Conservation (phyloP, 805 yeast genomes). For the Yarrowia keelungensis region DNA sequence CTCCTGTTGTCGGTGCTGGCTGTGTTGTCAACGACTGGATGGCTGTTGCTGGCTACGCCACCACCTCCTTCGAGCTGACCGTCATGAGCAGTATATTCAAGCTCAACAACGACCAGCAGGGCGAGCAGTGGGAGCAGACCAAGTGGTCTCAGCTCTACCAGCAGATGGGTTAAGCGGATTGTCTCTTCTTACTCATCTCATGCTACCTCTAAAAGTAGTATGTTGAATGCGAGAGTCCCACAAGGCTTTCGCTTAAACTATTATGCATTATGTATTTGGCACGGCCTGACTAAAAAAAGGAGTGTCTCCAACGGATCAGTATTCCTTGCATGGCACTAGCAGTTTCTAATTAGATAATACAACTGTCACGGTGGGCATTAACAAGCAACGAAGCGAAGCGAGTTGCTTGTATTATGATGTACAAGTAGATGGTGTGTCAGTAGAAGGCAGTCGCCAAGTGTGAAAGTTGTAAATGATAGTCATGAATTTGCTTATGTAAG, state of each 20-base stretch:
- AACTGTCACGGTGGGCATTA: background rate
- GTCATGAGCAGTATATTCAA: slow-evolving; percentile 93
- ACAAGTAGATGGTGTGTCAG: too few species aligned
- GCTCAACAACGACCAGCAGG: slow-evolving; percentile 50
- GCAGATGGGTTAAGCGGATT: slow-evolving; percentile 33
- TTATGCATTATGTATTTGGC: slow-evolving; percentile 36
- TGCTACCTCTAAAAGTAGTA: too few species aligned
- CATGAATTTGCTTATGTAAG: too few species aligned
- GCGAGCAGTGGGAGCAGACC: slow-evolving; percentile 38
- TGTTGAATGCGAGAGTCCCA: too few species aligned
- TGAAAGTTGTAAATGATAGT: too few species aligned
- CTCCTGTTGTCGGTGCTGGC: slow-evolving; percentile 97
- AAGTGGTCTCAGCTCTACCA: slow-evolving; percentile 38
- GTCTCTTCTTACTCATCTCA: too few species aligned
- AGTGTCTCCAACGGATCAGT: slow-evolving; percentile 27
- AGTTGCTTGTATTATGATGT: too few species aligned
- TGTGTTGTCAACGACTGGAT: slow-evolving; percentile 98
- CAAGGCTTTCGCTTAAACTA: slow-evolving; percentile 4
- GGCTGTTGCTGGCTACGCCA: slow-evolving; percentile 95
- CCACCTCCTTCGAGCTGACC: slow-evolving; percentile 97
- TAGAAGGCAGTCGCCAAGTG: too few species aligned
- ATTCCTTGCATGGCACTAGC: slow-evolving; percentile 33
- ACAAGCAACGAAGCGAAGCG: background rate
- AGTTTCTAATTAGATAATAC: slow-evolving; percentile 14
- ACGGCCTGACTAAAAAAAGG: slow-evolving; percentile 13